Conservation (phyloP, 345 rosid species). For the Citrus australasica region DNA sequence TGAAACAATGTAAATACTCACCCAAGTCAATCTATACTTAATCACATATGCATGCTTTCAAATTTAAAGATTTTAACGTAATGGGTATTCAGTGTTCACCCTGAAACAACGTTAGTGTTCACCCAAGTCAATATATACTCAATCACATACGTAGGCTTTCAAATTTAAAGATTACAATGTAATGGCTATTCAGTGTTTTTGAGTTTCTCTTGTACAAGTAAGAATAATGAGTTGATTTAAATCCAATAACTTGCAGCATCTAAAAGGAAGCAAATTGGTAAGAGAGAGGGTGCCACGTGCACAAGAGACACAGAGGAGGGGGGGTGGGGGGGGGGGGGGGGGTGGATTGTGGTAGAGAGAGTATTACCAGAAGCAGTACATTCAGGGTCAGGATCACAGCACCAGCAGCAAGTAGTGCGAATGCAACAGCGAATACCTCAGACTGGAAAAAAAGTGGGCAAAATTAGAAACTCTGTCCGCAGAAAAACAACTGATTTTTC, state of each 20-base stretch:
- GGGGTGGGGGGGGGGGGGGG: too few species aligned
- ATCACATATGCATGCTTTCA: not conserved
- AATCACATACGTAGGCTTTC: not conserved
- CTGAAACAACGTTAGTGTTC: not conserved
- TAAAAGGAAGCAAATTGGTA: not conserved
- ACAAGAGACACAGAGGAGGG: too few species aligned
- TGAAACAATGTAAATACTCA: conserved; percentile 23
- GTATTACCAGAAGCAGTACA: conserved; percentile 79
- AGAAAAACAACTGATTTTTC: not conserved
- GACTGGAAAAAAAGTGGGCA: conserved; percentile 42
- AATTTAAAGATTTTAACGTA: not conserved
- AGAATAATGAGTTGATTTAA: not conserved
- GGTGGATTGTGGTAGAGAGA: not conserved
- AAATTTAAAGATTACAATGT: not conserved
- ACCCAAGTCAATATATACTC: not conserved
- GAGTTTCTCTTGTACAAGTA: not conserved
- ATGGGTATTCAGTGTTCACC: not conserved
- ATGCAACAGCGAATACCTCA: conserved; percentile 96
- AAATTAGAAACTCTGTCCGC: not conserved
- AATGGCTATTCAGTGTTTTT: not conserved
- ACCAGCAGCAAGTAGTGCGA: conserved; percentile 94
- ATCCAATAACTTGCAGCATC: not conserved
- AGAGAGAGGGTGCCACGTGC: not conserved
- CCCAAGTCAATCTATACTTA: not conserved
- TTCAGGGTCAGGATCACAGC: conserved; percentile 92